Evolutionary conservation across 306 rosid genomes (phyloP).

Genomic region (Alnus glutinosa): DNA sequence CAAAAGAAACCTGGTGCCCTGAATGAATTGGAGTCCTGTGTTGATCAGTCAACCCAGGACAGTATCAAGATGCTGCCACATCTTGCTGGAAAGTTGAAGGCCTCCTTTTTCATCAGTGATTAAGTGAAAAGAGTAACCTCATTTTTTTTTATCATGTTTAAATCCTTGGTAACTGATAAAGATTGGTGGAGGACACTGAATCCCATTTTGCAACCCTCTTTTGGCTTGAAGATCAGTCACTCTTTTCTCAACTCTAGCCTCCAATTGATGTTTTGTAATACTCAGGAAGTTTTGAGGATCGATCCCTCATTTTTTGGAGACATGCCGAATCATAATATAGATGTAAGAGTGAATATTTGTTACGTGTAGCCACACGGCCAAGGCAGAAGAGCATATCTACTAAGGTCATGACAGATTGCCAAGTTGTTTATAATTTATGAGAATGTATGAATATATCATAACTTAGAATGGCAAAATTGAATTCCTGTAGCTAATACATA

Average conservation of each 20-base stretch:
- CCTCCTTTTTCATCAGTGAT: conserved; percentile 50
- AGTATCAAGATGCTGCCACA: conserved; percentile 63
- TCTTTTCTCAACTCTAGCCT: neutral
- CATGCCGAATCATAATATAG: neutral
- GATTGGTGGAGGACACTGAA: conserved; percentile 17
- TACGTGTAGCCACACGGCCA: too few relatives aligned
- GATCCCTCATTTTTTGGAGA: neutral
- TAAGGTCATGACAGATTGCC: neutral
- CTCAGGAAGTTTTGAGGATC: neutral
- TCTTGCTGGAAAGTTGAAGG: conserved; percentile 59
- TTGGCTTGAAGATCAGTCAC: neutral
- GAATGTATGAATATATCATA: neutral
- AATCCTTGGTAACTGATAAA: conserved; percentile 7
- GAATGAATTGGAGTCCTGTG: conserved; percentile 69
- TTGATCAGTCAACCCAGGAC: conserved; percentile 74
- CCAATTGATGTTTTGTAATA: neutral
- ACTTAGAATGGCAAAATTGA: neutral
- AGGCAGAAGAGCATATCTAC: too few relatives aligned
- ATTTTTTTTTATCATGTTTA: conserved; percentile 12
- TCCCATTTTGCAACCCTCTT: neutral
- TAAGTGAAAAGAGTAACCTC: conserved; percentile 23
- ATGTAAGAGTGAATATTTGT: neutral
- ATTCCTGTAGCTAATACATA: neutral
- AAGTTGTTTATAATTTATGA: neutral
- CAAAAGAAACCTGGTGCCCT: conserved; percentile 56